Percentiles rank a stretch among this genome's conserved stretches.
Conservation (phyloP, 345 rosid species). For the Bretschneidera sinensis region DNA sequence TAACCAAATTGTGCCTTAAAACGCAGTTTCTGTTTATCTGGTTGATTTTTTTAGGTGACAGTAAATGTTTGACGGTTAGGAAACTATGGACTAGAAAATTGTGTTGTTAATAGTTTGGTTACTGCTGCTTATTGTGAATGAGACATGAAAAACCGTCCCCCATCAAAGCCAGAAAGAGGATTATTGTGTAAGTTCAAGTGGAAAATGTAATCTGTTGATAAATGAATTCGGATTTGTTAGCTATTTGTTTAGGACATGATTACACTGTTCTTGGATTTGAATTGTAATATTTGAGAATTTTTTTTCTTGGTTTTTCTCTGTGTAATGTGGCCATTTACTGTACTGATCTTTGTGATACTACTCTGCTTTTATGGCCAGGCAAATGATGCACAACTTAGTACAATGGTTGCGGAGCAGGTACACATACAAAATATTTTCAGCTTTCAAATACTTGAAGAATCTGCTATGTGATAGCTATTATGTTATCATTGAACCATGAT, state of each 20-base stretch:
- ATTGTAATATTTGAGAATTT: neutral
- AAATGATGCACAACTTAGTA: constrained; percentile 97
- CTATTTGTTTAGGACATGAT: neutral
- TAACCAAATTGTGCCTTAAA: no score
- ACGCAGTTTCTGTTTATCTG: no score
- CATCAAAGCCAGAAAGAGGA: neutral
- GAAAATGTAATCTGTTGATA: neutral
- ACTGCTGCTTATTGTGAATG: neutral
- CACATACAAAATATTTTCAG: neutral
- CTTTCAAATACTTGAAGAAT: neutral
- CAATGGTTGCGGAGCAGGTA: constrained; percentile 99
- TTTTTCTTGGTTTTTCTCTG: constrained; percentile 9
- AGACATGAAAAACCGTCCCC: neutral
- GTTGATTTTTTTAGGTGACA: neutral
- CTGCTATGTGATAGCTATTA: no score
- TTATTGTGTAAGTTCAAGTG: neutral
- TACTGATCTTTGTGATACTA: neutral
- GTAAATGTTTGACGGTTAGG: neutral
- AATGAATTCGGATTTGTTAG: neutral
- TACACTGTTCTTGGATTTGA: neutral
- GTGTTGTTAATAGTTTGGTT: neutral
- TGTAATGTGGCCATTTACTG: neutral
- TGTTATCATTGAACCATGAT: neutral
- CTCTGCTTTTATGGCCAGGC: constrained; percentile 41
- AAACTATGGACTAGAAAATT: no score